A percentile compares a stretch with the other conserved stretches of the same genome.
Evolutionary conservation across 805 yeast genomes (phyloP).

Genomic region (Yamadazyma takamatsuzukensis): DNA sequence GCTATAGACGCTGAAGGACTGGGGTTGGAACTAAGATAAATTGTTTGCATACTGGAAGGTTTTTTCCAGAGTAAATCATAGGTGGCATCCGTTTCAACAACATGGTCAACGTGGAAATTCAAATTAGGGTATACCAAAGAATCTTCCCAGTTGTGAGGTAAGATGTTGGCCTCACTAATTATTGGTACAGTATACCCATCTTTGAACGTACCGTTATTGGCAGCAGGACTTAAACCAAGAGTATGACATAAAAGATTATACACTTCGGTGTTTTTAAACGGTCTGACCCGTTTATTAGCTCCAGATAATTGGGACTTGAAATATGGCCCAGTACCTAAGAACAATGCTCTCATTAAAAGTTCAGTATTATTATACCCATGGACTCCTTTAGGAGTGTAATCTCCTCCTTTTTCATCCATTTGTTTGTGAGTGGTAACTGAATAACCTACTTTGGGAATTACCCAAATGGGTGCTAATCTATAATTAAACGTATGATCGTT

Average conservation of each 20-base stretch:
- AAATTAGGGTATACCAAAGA: constrained; percentile 46
- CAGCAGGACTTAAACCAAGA: constrained; percentile 45
- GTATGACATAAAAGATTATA: constrained; percentile 74
- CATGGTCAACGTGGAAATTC: constrained; percentile 41
- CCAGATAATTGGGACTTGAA: constrained; percentile 43
- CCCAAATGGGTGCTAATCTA: constrained; percentile 82
- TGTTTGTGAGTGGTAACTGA: constrained; percentile 60
- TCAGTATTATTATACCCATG: constrained; percentile 83
- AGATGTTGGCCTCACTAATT: constrained; percentile 19
- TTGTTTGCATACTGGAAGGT: constrained; percentile 11
- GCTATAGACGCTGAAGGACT: constrained; percentile 21
- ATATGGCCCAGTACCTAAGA: constrained; percentile 78
- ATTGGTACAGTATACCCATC: constrained; percentile 5
- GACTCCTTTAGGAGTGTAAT: constrained; percentile 67
- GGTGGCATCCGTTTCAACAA: constrained; percentile 47
- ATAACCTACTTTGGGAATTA: constrained; percentile 81
- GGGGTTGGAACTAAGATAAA: constrained; percentile 18
- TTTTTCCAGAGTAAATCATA: constrained; percentile 43
- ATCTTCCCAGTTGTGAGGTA: constrained; percentile 46
- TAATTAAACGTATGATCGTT: constrained; percentile 41
- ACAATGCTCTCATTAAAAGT: constrained; percentile 77
- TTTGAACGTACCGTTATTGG: constrained; percentile 53
- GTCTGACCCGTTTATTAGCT: constrained; percentile 38
- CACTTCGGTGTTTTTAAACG: constrained; percentile 70
- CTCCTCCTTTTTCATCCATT: constrained; percentile 45